phyloP scores from a whole-genome alignment of 2,329 filamentous ascomycete genomes.

The Scedosporium aurantiacum region DNA sequence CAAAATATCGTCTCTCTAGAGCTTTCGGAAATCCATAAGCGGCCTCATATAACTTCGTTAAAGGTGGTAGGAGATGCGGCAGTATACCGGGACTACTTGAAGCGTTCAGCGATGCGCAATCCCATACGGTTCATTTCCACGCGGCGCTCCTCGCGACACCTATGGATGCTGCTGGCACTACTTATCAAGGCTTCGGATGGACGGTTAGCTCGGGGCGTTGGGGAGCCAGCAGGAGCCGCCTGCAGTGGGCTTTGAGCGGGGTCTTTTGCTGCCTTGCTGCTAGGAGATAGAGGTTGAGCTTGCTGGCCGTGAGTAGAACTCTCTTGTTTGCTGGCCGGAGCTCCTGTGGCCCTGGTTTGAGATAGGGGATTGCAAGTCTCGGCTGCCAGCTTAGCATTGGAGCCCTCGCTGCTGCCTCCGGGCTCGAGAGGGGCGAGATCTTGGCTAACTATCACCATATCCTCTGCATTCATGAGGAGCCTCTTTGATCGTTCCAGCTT shows the following conservation, averaged over 20 bases:
- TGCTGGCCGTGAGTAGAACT: slow-evolving; percentile 31
- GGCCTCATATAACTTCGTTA: slow-evolving; percentile 98
- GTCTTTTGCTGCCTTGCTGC: slow-evolving; percentile 4
- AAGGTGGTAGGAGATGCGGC: slow-evolving; percentile 95
- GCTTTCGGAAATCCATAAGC: slow-evolving; percentile 91
- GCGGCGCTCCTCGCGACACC: slow-evolving; percentile 75
- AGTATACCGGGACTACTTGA: slow-evolving; percentile 99
- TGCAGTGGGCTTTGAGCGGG: slow-evolving; percentile 28
- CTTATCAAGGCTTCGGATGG: slow-evolving; percentile 9
- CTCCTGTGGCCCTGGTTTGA: slow-evolving; percentile 33
- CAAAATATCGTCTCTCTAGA: slow-evolving; percentile 91
- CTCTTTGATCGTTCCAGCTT: slow-evolving; percentile 87
- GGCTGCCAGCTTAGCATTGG: slow-evolving; percentile 31
- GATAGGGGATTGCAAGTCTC: slow-evolving; percentile 17
- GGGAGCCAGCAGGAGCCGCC: slow-evolving; percentile 20
- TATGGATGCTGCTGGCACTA: slow-evolving; percentile 34
- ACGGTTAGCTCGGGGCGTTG: slow-evolving; percentile 20
- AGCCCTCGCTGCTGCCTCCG: slow-evolving; percentile 47
- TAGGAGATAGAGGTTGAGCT: not conserved
- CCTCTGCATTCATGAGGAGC: slow-evolving; percentile 82
- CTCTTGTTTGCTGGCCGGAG: slow-evolving; percentile 35
- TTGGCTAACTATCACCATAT: slow-evolving; percentile 89
- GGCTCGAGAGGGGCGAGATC: slow-evolving; percentile 77
- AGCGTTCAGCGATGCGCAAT: slow-evolving; percentile 86
- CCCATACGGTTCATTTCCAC: slow-evolving; percentile 99